Conservation (phyloP, 2,329 filamentous ascomycete genomes). For the Sclerotinia trifoliorum region DNA sequence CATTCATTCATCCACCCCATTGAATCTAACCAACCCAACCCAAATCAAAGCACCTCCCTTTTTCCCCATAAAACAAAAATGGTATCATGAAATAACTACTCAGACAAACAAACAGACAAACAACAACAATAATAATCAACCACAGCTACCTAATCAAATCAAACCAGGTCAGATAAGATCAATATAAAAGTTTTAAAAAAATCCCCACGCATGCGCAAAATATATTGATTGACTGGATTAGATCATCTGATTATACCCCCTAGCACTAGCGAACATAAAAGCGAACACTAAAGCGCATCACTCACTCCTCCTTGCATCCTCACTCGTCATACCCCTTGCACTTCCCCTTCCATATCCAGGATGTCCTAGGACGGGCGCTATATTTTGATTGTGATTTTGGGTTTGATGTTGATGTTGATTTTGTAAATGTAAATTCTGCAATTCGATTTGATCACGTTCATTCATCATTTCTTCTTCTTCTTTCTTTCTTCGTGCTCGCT, state of each 20-base stretch:
- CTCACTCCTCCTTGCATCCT: constrained; percentile 30
- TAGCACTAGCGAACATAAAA: background rate
- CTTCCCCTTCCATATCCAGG: constrained; percentile 32
- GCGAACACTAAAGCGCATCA: constrained; percentile 24
- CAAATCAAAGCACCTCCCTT: no score
- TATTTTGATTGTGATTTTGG: constrained; percentile 22
- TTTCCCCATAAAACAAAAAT: background rate
- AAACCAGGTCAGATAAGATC: no score
- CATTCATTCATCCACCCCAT: background rate
- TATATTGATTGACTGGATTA: no score
- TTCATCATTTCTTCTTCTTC: constrained; percentile 27
- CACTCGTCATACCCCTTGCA: constrained; percentile 22
- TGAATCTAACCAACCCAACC: background rate
- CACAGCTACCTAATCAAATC: no score
- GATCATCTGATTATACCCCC: no score
- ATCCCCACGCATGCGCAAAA: no score
- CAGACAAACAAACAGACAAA: background rate
- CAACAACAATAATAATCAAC: no score
- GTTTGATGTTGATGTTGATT: no score
- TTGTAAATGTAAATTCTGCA: constrained; percentile 29
- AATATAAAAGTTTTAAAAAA: constrained; percentile 1
- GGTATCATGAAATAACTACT: constrained; percentile 9
- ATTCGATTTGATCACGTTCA: constrained; percentile 30
- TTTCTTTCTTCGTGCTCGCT: constrained; percentile 24
- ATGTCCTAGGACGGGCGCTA: constrained; percentile 35